Base-by-base conservation (phyloP, 176 grass and related monocot genomes). In the Luzula sylvatica region DNA sequence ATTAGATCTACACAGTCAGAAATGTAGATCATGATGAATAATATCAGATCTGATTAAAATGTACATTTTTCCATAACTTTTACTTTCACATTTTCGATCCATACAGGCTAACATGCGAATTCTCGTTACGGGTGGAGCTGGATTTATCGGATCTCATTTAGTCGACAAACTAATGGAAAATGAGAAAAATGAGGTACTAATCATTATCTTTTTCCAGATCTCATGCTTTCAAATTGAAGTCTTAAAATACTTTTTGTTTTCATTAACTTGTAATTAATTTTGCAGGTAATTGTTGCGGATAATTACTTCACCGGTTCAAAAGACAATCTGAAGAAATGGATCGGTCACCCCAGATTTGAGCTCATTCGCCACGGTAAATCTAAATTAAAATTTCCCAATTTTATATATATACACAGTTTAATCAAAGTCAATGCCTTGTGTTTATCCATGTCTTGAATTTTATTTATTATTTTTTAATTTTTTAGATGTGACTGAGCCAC, bases 151-250 rank as follows among this genome's bases (percentile, higher is more conserved):
- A 49, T 99, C 93, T 3, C 93, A 99, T 74, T 55, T 99, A 61
- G 93, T 99, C 23, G 93, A 99, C 78, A 99, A 64, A 70, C 80
- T 99, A 65, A 99, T 99, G 93, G 93, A 99, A 66, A 99, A 99
- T 69, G 93, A 99, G 77, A 99, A 99, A 76, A 23, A 99, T 56
- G 93, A 99, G 93, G 93, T 99, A 86, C 23, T 20, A 50, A 39
- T 3, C 47, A 19, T 30, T 42, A 21, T 54, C 32, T n/a, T 47
- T 75, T 27, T 18, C 22, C 11, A 23, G 14, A 20, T 24, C 18
- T 42, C 35, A 40, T 59, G n/a, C n/a, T n/a, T 38, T 22, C 16
- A 20, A 35, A 38, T 59, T 26, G 5, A 23, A 38, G 15, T 18
- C 7, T 4, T n/a, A n/a, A n/a, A 32, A 17, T 48, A 20, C n/a